A percentile compares a stretch with the other conserved stretches of the same genome.
Conservation (phyloP, 2,329 filamentous ascomycete genomes). For the Colletotrichum nymphaeae region DNA sequence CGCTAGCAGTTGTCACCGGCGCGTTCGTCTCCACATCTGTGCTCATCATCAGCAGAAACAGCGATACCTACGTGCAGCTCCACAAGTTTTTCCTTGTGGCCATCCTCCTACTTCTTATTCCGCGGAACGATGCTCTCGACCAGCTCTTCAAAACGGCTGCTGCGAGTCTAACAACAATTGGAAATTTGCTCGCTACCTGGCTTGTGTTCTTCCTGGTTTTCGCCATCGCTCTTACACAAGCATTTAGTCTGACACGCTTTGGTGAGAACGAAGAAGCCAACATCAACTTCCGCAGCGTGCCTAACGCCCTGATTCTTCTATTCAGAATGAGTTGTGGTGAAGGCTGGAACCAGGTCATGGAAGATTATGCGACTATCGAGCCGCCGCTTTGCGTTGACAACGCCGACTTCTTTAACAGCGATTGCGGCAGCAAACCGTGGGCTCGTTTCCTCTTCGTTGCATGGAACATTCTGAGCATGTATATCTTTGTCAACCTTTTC, state of each 20-base stretch:
- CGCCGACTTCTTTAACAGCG: conserved; percentile 82
- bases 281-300: conserved; percentile 92
- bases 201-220: conserved; percentile 96
- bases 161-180: conserved; percentile 89
- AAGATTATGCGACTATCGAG: conserved; percentile 86
- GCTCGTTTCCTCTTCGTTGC: conserved; percentile 89
- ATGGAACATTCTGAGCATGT: conserved; percentile 99
- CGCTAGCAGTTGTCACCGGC: conserved; percentile 81
- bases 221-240: conserved; percentile 95
- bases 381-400: conserved; percentile 84
- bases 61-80: conserved; percentile 78
- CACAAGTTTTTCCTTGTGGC: conserved; percentile 96
- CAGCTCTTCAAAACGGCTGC: conserved; percentile 99
- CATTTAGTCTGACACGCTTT: conserved; percentile 94
- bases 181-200: conserved; percentile 95
- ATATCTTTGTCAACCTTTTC: conserved; percentile 98
- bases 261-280: conserved; percentile 78
- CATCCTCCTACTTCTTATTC: conserved; percentile 90
- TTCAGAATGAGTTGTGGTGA: conserved; percentile 95
- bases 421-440: conserved; percentile 93
- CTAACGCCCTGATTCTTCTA: conserved; percentile 91
- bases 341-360: conserved; percentile 97
- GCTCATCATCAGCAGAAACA: conserved; percentile 70
- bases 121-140: conserved; percentile 95
- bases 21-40: conserved; percentile 84